A percentile compares a stretch with the other conserved stretches of the same genome.
Conservation (phyloP, 495 filamentous ascomycete species). For the Aspergillus indologenus region DNA sequence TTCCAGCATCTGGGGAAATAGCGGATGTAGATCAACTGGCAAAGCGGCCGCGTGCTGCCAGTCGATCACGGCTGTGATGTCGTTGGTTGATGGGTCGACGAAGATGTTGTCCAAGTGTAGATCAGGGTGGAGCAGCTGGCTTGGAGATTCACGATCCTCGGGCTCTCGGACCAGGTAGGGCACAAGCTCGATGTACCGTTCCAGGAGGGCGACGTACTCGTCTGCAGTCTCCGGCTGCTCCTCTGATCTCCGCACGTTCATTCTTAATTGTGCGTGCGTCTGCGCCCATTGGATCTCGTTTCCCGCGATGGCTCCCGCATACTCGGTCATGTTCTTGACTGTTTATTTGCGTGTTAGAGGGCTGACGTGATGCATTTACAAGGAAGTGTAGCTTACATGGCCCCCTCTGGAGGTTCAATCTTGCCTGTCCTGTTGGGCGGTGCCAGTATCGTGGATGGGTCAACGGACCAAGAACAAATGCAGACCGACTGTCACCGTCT, state of each 20-base stretch:
- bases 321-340: constrained; percentile 5
- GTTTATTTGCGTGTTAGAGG: background rate
- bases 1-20: constrained; percentile 12
- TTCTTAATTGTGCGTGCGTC: constrained; percentile 20
- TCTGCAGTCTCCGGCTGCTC: constrained; percentile 17
- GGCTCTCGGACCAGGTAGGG: constrained; percentile 7
- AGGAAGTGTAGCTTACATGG: background rate
- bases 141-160: constrained; percentile 2
- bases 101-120: constrained; percentile 36
- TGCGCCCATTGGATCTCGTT: constrained; percentile 30
- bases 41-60: constrained; percentile 25
- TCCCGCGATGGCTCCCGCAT: constrained; percentile 23
- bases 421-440: too few relatives aligned
- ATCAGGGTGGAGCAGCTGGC: constrained; percentile 29
- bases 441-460: too few relatives aligned
- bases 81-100: constrained; percentile 26
- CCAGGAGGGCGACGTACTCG: constrained; percentile 17
- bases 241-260: constrained; percentile 25
- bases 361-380: background rate
- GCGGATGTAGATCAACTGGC: background rate
- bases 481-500: too few relatives aligned
- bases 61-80: constrained; percentile 30
- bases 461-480: too few relatives aligned
- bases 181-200: constrained; percentile 7
- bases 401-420: background rate